Base-by-base conservation (phyloP, 2,329 filamentous ascomycete genomes). In the Sporothrix inflata region DNA sequence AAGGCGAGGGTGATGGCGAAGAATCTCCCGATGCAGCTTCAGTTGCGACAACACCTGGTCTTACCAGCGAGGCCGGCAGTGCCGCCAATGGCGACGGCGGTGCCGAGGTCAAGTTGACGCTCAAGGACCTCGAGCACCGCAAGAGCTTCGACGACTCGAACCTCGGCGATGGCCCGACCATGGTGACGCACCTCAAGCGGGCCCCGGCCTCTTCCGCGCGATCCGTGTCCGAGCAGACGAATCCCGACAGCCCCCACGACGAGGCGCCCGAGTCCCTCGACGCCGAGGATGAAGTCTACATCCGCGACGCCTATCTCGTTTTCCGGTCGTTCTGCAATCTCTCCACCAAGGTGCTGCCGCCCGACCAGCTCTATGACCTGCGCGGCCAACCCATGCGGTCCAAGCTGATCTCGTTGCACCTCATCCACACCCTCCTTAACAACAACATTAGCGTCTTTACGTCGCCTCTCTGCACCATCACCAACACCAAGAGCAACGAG, bases 301-400 rank as follows among this genome's bases (percentile, higher is more conserved):
- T 98, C 77, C 93, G 96, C 77, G 96, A 99, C 82, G 94, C 96
- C 11, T 99, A 98, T 81, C 88, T 99, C 27, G 94, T 99, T 61
- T 98, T 99, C 83, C 89, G 96, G 42, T 97, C 96, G 3, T 96
- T 99, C 84, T 99, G 97, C 86, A 97, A 98, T 82, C 85, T 99
- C 61, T 98, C 95, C 73, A 98, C 95, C 74, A 99, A 99, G 80
- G 85, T 94, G 53, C 85, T 99, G 34, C 90, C 93, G 9, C 90
- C 94, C 2, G 96, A 99, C 74, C 94, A 98, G 80, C 90, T 97
- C 24, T 94, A 95, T 78, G 96, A 99, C 78, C 84, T 97, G 69
- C 94, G 94, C 71, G 95, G 94, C 21, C 94, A 98, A 79, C 93
- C 95, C 49, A 99, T 99, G 95, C 91, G 96, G 74, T 98, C 95